These are phyloP conservation scores for Hippophae rhamnoides DNA, from an alignment of 306 rosid genomes.

Conservation along the genomic window DNA sequence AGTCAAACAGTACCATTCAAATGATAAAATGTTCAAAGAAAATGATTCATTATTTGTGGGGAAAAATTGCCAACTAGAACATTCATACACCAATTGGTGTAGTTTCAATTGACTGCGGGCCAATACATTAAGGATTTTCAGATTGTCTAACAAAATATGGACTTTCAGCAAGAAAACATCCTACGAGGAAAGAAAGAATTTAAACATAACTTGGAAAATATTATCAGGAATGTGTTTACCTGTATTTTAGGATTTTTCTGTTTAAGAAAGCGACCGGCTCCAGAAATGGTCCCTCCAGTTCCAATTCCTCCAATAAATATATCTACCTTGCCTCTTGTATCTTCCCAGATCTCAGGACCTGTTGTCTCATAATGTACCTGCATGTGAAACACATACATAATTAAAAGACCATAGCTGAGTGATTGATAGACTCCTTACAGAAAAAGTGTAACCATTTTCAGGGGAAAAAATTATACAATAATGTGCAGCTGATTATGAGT, in stretches of 20 bases:
- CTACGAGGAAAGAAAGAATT: background rate
- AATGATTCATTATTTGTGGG: slow-evolving; percentile 6
- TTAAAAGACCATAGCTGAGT: no score
- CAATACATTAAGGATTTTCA: slow-evolving; percentile 8
- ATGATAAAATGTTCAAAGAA: slow-evolving; percentile 6
- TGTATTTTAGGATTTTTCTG: slow-evolving; percentile 70
- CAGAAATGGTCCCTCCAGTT: slow-evolving; percentile 97
- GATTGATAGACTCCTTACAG: no score
- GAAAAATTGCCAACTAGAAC: slow-evolving; percentile 7
- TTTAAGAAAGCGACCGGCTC: slow-evolving; percentile 74
- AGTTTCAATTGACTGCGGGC: slow-evolving; percentile 7
- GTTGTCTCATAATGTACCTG: slow-evolving; percentile 97
- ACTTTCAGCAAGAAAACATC: slow-evolving; percentile 7
- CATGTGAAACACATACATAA: slow-evolving; percentile 18
- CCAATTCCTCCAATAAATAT: slow-evolving; percentile 95
- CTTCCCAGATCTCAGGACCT: slow-evolving; percentile 99
- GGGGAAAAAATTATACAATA: background rate
- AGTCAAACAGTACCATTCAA: slow-evolving; percentile 6
- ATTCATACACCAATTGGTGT: background rate
- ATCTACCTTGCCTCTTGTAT: slow-evolving; percentile 89
- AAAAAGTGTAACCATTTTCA: no score
- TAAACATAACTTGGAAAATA: slow-evolving; percentile 3
- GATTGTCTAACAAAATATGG: slow-evolving; percentile 8
- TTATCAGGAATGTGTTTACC: slow-evolving; percentile 32
- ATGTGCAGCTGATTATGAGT: no score